Conservation (phyloP, 805 yeast species). For the Monosporozyma solicola region DNA sequence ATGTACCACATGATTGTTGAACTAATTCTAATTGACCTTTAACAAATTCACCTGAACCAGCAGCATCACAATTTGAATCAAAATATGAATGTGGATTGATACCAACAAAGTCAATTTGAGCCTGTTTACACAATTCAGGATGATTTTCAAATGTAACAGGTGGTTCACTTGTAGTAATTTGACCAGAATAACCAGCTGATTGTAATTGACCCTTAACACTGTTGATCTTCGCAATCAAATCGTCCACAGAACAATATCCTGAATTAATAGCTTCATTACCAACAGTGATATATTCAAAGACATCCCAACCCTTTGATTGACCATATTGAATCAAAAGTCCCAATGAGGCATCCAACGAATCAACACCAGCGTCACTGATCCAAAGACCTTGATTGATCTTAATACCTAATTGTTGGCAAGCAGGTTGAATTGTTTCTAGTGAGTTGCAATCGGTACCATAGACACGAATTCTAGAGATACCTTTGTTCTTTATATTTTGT, state of each 20-base stretch:
- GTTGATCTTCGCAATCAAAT: conserved; percentile 56
- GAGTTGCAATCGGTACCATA: conserved; percentile 86
- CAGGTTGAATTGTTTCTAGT: conserved; percentile 54
- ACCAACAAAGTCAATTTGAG: conserved; percentile 75
- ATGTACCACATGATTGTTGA: conserved; percentile 44
- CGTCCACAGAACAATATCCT: conserved; percentile 49
- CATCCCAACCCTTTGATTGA: conserved; percentile 53
- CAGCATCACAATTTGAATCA: conserved; percentile 52
- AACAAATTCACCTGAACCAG: conserved; percentile 62
- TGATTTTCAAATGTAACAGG: conserved; percentile 59
- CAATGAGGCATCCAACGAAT: conserved; percentile 58
- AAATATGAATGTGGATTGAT: conserved; percentile 84
- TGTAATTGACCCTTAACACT: conserved; percentile 50
- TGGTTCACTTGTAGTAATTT: conserved; percentile 80
- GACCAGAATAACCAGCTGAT: conserved; percentile 68
- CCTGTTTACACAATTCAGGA: conserved; percentile 59
- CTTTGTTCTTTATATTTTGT: conserved; percentile 44
- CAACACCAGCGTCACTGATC: conserved; percentile 56
- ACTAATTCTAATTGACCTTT: conserved; percentile 51
- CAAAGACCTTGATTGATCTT: conserved; percentile 82
- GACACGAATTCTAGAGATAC: conserved; percentile 59
- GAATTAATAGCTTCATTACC: conserved; percentile 82
- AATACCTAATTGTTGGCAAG: conserved; percentile 49
- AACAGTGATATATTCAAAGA: conserved; percentile 68
- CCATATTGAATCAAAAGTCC: conserved; percentile 43